Evolutionary conservation across 805 yeast species (phyloP), one percentile per base, ranked within the genome.

Genomic region (Teunomyces barrocoloradensis): DNA sequence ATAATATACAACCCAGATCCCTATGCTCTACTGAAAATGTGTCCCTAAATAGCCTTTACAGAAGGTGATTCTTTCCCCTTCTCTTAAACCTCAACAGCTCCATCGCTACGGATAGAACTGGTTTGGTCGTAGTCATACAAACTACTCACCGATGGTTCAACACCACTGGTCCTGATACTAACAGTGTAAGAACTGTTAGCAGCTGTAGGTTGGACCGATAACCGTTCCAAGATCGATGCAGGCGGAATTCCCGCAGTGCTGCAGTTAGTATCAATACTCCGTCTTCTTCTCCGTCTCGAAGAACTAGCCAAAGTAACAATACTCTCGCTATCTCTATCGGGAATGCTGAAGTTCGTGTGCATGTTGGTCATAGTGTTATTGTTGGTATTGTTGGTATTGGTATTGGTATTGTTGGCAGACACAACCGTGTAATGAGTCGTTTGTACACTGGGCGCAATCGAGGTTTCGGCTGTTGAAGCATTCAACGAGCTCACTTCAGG

Each of bases 191-290:
- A 41, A 47, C 66, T 58, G 44, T 56, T 60, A 10, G 63, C 65
- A 21, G 68, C 60, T 2, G 60, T 61, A 1, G 71, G 68, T 25
- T 64, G 64, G 29, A 63, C 66, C 25, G 63, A 50, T 27, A 79
- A 65, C 44, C 85, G 66, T 53, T 82, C 89, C 66, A 82, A 67
- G 7, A 84, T 81, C 53, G 86, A 80, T n/a, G 87, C 85, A 0
- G 90, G 89, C 0, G 89, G 81, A 13, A 85, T 84, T 0, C 89
- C 89, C 23, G 81, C 71, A 0, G 86, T 80, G 43, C 86, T 80
- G 17, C 87, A 80, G 53, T 81, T 84, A 3, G 85, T 77, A 23
- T 79, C 77, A 28, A 71, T 61, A 50, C 75, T 69, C 46, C 77
- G 59, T 50, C 78, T 59, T 43, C 77, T 58, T 10, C 59, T 50